Evolutionary conservation across 169 alveolate genomes (phyloP).

Genomic region (Plasmodium chabaudi): DNA sequence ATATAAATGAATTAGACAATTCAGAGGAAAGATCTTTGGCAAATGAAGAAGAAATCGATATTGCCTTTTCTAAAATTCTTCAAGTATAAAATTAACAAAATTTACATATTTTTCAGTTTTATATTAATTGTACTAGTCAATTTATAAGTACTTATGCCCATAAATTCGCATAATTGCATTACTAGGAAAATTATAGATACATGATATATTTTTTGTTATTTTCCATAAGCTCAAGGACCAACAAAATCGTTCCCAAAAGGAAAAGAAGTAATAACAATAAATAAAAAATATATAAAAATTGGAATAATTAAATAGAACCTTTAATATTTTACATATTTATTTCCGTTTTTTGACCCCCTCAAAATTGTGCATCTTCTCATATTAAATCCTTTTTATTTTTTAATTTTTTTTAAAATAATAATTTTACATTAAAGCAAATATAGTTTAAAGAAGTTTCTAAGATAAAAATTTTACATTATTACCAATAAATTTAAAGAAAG

Average conservation of each 20-base stretch:
- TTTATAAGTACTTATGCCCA: neutral
- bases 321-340: neutral
- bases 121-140: neutral
- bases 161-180: neutral
- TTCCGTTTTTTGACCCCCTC: neutral
- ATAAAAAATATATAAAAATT: conserved; percentile 12
- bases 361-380: neutral
- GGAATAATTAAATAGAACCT: neutral
- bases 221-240: conserved; percentile 40
- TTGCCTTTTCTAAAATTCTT: conserved; percentile 44
- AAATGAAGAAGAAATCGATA: conserved; percentile 41
- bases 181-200: neutral
- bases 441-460: conserved; percentile 30
- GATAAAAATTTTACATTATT: conserved; percentile 2
- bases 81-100: conserved; percentile 9
- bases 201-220: neutral
- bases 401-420: neutral
- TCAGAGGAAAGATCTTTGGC: conserved; percentile 16
- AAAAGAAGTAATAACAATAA: conserved; percentile 10
- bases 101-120: no score
- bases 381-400: neutral
- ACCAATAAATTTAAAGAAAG: neutral
- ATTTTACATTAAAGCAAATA: conserved; percentile 21
- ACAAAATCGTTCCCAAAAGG: conserved; percentile 32
- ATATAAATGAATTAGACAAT: neutral